Conservation (phyloP, 768 basidiomycete species). For the Termitomyces sp. region DNA sequence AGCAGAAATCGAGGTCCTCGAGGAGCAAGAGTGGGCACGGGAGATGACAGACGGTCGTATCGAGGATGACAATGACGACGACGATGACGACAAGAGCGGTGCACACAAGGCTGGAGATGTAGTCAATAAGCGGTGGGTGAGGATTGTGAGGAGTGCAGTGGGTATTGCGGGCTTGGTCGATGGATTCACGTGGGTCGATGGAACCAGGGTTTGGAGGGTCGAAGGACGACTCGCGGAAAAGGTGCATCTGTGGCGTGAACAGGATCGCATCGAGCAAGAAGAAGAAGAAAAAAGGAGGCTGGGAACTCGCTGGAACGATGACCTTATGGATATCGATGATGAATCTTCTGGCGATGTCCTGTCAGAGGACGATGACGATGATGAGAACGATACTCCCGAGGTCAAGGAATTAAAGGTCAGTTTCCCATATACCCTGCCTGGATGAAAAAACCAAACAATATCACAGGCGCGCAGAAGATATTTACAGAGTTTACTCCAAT, state of each 20-base stretch:
- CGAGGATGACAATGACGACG: conserved; percentile 64
- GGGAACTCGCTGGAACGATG: conserved; percentile 59
- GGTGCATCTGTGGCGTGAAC: conserved; percentile 62
- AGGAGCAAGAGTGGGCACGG: conserved; percentile 43
- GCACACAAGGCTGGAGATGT: conserved; percentile 29
- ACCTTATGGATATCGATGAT: conserved; percentile 70
- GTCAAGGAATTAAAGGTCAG: conserved; percentile 78
- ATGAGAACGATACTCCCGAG: conserved; percentile 66
- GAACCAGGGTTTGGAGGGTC: conserved; percentile 56
- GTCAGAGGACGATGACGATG: conserved; percentile 51
- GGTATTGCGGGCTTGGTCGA: conserved; percentile 65
- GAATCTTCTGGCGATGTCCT: conserved; percentile 37
- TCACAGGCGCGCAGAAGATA: conserved; percentile 69
- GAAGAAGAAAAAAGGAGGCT: conserved; percentile 64
- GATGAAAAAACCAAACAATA: conserved; percentile 3
- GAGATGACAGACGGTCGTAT: conserved; percentile 74
- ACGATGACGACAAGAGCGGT: conserved; percentile 10
- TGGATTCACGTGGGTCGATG: conserved; percentile 67
- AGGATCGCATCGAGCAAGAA: conserved; percentile 60
- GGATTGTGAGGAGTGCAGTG: conserved; percentile 66
- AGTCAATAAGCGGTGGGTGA: conserved; percentile 59
- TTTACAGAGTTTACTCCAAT: conserved; percentile 61
- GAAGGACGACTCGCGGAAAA: conserved; percentile 65
- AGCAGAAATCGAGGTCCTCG: conserved; percentile 77
- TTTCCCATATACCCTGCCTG: not conserved